Base-by-base conservation (phyloP, 202 grass and related monocot genomes). In the Setaria viridis region DNA sequence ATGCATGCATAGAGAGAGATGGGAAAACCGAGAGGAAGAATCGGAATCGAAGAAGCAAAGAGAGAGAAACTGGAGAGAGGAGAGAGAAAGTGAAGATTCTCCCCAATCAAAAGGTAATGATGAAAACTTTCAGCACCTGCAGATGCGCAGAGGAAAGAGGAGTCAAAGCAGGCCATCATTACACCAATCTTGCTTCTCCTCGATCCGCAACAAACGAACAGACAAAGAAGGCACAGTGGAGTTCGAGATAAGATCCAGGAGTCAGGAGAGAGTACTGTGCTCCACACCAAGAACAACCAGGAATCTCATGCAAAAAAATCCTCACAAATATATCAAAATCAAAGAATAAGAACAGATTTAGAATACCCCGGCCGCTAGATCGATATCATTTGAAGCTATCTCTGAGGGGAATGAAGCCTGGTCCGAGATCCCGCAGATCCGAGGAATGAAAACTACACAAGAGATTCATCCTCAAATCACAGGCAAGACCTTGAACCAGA, bases 331-430 rank as follows among this genome's bases (percentile, higher is more conserved):
- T 62, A 48, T 47, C 37, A 17, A 43, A 85, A 74, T 12, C 50
- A 41, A 65, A 60, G 12, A 81, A 69, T 29, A 63, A 76, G 16
- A 37, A 62, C 41, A 72, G 17, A 33, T 62, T 17, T 62, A 46
- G 8, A 46, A 21, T 19, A 4, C 2, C 6, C 9, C 7, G 21
- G n/a, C 14, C 21, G 17, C 11, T 9, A 19, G 29, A 50, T 86
- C 11, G 11, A 62, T 6, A 80, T 58, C 14, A 13, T 42, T 92
- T 92, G 90, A 94, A 96, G 91, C 91, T 90, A 90, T 89, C 66
- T 62, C 84, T 91, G 82, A 93, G 96, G 93, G 95, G 96, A 98
- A 98, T 98, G 96, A 98, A 98, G 96, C 96, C 96, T 95, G 96
- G 96, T 98, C 96, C 96, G 96, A 98, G 96, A 92, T 92, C 80